Percentiles rank a stretch among this genome's conserved stretches.
Evolutionary conservation across 2,329 filamentous ascomycete species (phyloP).

Genomic region (Xylaria sp.): DNA sequence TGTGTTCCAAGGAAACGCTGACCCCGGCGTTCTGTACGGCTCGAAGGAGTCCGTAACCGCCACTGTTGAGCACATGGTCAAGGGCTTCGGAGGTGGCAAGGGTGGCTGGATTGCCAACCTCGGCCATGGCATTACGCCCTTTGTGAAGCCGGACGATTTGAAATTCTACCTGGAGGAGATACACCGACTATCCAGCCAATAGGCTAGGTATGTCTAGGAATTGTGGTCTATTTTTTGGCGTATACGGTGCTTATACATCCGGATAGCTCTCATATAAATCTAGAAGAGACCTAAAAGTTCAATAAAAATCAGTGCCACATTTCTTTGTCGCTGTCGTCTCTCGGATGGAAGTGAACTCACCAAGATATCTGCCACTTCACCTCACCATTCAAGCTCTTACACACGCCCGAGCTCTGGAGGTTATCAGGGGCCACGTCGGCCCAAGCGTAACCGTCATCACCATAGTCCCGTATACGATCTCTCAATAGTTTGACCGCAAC

Average conservation of each 20-base stretch:
- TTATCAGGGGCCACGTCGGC: slow-evolving; percentile 62
- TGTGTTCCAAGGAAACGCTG: slow-evolving; percentile 90
- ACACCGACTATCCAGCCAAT: slow-evolving; percentile 58
- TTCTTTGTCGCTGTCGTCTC: background rate
- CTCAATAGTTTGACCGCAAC: slow-evolving; percentile 54
- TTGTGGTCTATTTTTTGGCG: background rate
- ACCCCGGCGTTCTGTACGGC: slow-evolving; percentile 89
- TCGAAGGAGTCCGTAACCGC: slow-evolving; percentile 73
- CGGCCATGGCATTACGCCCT: slow-evolving; percentile 92
- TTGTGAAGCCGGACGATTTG: slow-evolving; percentile 88
- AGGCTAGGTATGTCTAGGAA: slow-evolving; percentile 6
- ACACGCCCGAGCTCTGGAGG: slow-evolving; percentile 54
- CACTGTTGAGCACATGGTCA: slow-evolving; percentile 79
- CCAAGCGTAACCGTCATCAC: slow-evolving; percentile 47
- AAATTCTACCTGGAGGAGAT: slow-evolving; percentile 94
- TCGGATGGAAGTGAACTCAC: slow-evolving; percentile 35
- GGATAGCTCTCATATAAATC: slow-evolving; percentile 28
- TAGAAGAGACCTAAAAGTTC: slow-evolving; percentile 24
- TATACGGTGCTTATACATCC: slow-evolving; percentile 10
- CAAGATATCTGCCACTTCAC: slow-evolving; percentile 54
- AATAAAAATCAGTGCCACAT: slow-evolving; percentile 12
- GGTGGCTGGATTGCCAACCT: slow-evolving; percentile 96
- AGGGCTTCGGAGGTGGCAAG: slow-evolving; percentile 70
- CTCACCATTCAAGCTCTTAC: slow-evolving; percentile 54
- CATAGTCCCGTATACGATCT: slow-evolving; percentile 42